phyloP scores from a whole-genome alignment of 2,329 filamentous ascomycete genomes.

The Phoma sp. region DNA sequence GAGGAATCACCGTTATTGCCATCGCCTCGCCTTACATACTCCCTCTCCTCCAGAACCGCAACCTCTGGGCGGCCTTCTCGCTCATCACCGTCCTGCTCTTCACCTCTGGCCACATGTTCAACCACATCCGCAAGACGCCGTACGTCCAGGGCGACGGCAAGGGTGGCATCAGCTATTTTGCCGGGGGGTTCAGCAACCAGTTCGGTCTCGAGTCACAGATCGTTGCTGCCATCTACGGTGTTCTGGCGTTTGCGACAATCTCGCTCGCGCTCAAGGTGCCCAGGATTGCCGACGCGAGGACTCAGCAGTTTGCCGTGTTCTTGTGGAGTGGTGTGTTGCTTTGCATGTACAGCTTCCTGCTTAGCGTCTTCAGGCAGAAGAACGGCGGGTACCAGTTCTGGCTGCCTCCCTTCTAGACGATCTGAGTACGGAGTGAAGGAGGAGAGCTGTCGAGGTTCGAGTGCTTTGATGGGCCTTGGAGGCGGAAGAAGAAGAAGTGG shows the following conservation, averaged over 20 bases:
- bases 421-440: not conserved
- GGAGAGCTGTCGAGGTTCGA: not conserved
- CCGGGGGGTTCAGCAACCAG: slow-evolving; percentile 90
- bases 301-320: slow-evolving; percentile 81
- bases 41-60: slow-evolving; percentile 85
- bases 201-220: slow-evolving; percentile 96
- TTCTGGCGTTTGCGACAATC: slow-evolving; percentile 89
- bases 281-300: slow-evolving; percentile 76
- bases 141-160: slow-evolving; percentile 86
- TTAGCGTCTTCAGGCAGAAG: slow-evolving; percentile 93
- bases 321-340: slow-evolving; percentile 80
- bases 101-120: slow-evolving; percentile 98
- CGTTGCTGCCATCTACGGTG: slow-evolving; percentile 81
- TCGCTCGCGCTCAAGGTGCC: slow-evolving; percentile 91
- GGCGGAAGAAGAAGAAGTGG: not conserved
- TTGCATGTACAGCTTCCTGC: slow-evolving; percentile 87
- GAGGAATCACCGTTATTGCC: slow-evolving; percentile 69
- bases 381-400: slow-evolving; percentile 95
- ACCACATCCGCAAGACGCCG: slow-evolving; percentile 94
- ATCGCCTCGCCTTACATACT: slow-evolving; percentile 80
- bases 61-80: slow-evolving; percentile 90
- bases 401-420: slow-evolving; percentile 79
- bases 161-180: slow-evolving; percentile 89
- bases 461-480: not conserved
- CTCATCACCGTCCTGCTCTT: slow-evolving; percentile 90